Conservation (phyloP, 1,284 basidiomycete genomes). For the Agroathelia rolfsii region DNA sequence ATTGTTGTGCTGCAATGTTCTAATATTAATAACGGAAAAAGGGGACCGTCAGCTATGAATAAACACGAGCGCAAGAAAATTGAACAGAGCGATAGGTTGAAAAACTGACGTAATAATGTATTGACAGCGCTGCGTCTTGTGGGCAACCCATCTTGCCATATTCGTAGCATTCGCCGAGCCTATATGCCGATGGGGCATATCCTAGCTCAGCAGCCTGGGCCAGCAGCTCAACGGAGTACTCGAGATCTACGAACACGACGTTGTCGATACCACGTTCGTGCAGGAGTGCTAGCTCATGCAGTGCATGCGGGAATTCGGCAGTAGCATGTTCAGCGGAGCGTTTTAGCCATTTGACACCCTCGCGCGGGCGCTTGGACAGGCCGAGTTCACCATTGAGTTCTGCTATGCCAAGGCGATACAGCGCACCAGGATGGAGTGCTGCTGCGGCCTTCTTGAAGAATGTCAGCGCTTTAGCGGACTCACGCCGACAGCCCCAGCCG, state of each 20-base stretch:
- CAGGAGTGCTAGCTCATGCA: conserved; percentile 90
- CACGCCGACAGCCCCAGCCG: conserved; percentile 94
- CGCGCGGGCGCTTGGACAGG: conserved; percentile 79
- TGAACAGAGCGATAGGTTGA: conserved; percentile 1
- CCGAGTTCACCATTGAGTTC: conserved; percentile 95
- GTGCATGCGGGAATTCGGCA: conserved; percentile 90
- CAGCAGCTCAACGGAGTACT: conserved; percentile 90
- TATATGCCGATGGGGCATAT: conserved; percentile 93
- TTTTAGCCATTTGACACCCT: conserved; percentile 98
- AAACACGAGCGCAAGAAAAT: conserved; percentile 7
- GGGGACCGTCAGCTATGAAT: conserved; percentile 9
- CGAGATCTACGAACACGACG: conserved; percentile 91
- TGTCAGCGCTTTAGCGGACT: conserved; percentile 84
- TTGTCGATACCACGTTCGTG: conserved; percentile 96
- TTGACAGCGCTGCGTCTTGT: conserved; percentile 93
- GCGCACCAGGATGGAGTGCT: conserved; percentile 85
- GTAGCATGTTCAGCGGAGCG: conserved; percentile 91
- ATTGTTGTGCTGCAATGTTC: conserved; percentile 97
- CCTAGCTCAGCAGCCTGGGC: conserved; percentile 94
- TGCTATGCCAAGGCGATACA: conserved; percentile 93
- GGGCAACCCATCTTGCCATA: conserved; percentile 99
- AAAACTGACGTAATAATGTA: conserved; percentile 89
- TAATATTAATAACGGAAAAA: conserved; percentile 22
- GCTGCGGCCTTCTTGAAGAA: conserved; percentile 94
- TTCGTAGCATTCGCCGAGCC: conserved; percentile 97